Base-by-base conservation (phyloP, 371 early-diverging fungal species). In the Ordospora pajunii region DNA sequence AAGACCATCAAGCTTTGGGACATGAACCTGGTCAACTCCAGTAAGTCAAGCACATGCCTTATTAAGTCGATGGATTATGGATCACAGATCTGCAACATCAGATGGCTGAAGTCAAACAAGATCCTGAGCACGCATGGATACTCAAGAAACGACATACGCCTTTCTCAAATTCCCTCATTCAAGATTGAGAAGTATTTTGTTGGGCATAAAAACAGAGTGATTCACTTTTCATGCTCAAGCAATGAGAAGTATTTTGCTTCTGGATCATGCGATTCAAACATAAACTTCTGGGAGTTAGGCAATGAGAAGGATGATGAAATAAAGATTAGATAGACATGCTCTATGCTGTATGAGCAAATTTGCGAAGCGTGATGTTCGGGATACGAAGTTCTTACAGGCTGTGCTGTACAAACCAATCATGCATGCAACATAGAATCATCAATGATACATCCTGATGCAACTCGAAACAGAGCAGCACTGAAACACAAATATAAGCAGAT, bases 121-220 rank as follows among this genome's bases (percentile, higher is more conserved):
- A 66, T 84, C 17, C 45, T 86, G 14, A 76, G 78, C 22, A 84
- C 84, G 14, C 84, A 84, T 65, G 86, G 86, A 58, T 86, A 86
- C 77, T 82, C 86, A 19, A 76, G 83, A 43, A 79, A 86, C 71
- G 86, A 86, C 70, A 78, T 77, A 19, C 81, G 83, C 37, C 51
- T 85, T 3, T 70, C 52, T 12, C 49, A 43, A 0, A 12, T 50
- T 14, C 23, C 58, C 12, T 27, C 70, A 53, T 66, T 75, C 43
- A 69, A 66, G 21, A 44, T 71, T 17, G 40, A 64, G 22, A 78
- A 45, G 44, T 46, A 62, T 44, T 76, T 75, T 50, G 64, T 78
- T 63, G 81, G 80, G 8, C 86, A 86, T 73, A 77, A 67, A 25
- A 84, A 80, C 74, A 48, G 86, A 69, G 84, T 86, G 12, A 84